phyloP scores from a whole-genome alignment of 148 eudicot genomes.

The Vaccinium darrowii region DNA sequence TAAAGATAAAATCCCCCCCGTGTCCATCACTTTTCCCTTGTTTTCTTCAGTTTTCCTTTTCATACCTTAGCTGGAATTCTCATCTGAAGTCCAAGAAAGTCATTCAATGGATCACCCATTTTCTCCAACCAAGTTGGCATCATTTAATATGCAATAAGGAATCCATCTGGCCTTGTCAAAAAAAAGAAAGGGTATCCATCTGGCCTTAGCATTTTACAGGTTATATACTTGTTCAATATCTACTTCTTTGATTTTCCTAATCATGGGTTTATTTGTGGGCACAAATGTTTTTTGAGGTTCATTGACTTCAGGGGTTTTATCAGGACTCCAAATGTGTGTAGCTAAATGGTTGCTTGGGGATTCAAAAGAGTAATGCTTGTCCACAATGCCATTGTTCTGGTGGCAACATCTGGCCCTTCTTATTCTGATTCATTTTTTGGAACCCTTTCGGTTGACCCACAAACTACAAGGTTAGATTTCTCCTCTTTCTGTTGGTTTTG shows the following conservation, averaged over 20 bases:
- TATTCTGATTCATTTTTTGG: slow-evolving; percentile 19
- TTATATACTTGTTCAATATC: background rate
- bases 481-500: background rate
- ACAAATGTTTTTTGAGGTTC: background rate
- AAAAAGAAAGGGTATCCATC: background rate
- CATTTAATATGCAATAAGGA: background rate
- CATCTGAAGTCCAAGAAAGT: slow-evolving; percentile 3
- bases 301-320: background rate
- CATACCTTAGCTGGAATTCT: slow-evolving; percentile 15
- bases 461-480: slow-evolving; percentile 13
- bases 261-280: background rate
- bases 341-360: slow-evolving; percentile 8
- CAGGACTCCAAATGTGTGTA: slow-evolving; percentile 2
- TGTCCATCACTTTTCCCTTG: background rate
- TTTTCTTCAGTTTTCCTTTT: slow-evolving; percentile 3
- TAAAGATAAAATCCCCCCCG: slow-evolving; percentile 3
- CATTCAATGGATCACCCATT: background rate
- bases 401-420: slow-evolving; percentile 25
- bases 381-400: slow-evolving; percentile 23
- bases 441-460: slow-evolving; percentile 19
- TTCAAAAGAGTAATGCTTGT: slow-evolving; percentile 20
- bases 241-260: background rate
- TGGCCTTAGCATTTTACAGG: background rate
- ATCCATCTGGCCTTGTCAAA: slow-evolving; percentile 1
- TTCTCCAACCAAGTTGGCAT: background rate